A percentile compares a stretch with the other conserved stretches of the same genome.
Conservation (phyloP, 1,284 basidiomycete species). For the Tetrapyrgos nigripes region DNA sequence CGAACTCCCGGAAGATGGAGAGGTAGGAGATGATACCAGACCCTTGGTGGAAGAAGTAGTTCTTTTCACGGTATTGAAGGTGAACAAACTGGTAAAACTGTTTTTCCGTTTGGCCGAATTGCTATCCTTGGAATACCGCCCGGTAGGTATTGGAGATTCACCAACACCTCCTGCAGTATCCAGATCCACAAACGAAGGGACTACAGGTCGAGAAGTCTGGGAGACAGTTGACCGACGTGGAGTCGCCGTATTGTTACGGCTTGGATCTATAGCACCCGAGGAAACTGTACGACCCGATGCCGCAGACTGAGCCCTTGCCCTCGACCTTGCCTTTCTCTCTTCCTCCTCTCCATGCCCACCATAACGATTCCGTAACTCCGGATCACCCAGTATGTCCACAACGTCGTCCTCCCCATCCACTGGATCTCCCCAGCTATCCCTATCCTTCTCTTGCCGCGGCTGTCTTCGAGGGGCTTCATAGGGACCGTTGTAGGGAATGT, state of each 20-base stretch:
- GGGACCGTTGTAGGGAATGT: slow-evolving; percentile 69
- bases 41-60: slow-evolving; percentile 21
- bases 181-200: slow-evolving; percentile 47
- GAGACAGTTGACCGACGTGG: slow-evolving; percentile 37
- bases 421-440: slow-evolving; percentile 59
- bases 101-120: slow-evolving; percentile 41
- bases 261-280: slow-evolving; percentile 38
- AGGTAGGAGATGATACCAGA: slow-evolving; percentile 11
- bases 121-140: slow-evolving; percentile 27
- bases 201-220: slow-evolving; percentile 31
- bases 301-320: slow-evolving; percentile 37
- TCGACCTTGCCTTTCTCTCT: slow-evolving; percentile 14
- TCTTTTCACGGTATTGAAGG: slow-evolving; percentile 43
- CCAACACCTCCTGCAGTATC: slow-evolving; percentile 61
- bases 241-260: slow-evolving; percentile 29
- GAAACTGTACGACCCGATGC: slow-evolving; percentile 39
- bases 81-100: slow-evolving; percentile 57
- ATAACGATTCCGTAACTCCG: slow-evolving; percentile 33
- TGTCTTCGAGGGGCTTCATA: slow-evolving; percentile 49
- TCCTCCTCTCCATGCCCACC: slow-evolving; percentile 23
- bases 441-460: slow-evolving; percentile 30
- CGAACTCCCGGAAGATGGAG: neutral
- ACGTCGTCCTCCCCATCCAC: slow-evolving; percentile 43
- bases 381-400: slow-evolving; percentile 34
- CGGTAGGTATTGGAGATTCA: slow-evolving; percentile 57